Base-by-base conservation (phyloP, 495 filamentous ascomycete species). In the Talaromyces ruber region DNA sequence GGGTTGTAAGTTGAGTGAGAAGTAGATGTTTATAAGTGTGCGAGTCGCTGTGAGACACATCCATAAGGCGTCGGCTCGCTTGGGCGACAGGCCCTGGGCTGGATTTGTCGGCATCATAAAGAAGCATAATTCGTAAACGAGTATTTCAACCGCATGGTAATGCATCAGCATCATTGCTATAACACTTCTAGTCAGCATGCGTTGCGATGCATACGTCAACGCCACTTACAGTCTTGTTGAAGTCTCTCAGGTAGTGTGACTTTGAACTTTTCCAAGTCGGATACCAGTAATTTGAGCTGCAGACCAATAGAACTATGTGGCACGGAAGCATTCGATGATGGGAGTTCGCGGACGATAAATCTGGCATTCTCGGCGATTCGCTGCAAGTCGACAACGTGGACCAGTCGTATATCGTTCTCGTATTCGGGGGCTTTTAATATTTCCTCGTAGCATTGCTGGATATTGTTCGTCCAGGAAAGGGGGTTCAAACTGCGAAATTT, bases 181-280 rank as follows among this genome's bases (percentile, higher is more conserved):
- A 28, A 39, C 25, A 39, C 29, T 58, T 34, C 55, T 39, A 58
- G 55, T 58, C 55, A 58, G 55, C 7, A 39, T 39, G 4, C 16
- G 39, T 58, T 39, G 54, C 28, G 28, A 14, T 30, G 4, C 28
- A 24, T 22, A 58, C 29, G 39, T 34, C 29, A n/a, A 39, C 16
- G 30, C 29, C 37, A 39, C 55, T 58, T 58, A 58, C 55, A 37
- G 39, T 58, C 55, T 39, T 58, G 55, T 58, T 58, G 55, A 39
- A 58, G 21, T 58, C 55, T 58, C 16, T 58, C 55, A 7, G 55
- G 55, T 39, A 58, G 55, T 4, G 55, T 58, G 55, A 58, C 55
- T 58, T 58, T 58, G 55, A 58, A 58, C 30, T 58, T 58, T n/a
- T 58, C 55, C 21, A 58, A 58, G 18, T 58, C 30, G 28, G 55